phyloP scores from a whole-genome alignment of 192 early-diverging fungal genomes.

The Paraglomus brasilianum region DNA sequence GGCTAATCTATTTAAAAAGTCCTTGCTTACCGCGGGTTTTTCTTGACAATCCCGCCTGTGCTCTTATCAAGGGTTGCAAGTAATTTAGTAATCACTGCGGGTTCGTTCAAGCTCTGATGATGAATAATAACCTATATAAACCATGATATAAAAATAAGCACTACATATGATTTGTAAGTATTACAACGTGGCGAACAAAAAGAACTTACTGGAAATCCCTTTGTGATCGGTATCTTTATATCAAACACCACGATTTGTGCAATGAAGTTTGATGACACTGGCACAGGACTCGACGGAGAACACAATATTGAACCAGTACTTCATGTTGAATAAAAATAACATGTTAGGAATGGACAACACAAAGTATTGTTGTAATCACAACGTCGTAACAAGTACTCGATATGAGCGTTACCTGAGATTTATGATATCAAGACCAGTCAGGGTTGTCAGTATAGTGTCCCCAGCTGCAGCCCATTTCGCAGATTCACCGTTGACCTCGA shows the following conservation, averaged over 20 bases:
- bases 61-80: constrained; percentile 73
- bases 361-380: not conserved
- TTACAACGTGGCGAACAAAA: not conserved
- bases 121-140: constrained; percentile 71
- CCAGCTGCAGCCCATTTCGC: constrained; percentile 91
- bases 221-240: constrained; percentile 85
- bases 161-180: not conserved
- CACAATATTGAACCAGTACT: constrained; percentile 87
- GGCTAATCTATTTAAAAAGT: not conserved
- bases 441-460: constrained; percentile 79
- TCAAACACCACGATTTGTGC: constrained; percentile 96
- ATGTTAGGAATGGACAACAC: constrained; percentile 2
- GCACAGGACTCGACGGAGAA: constrained; percentile 63
- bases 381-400: constrained; percentile 1
- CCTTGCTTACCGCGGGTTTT: constrained; percentile 64
- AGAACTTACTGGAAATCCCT: constrained; percentile 77
- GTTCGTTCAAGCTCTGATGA: constrained; percentile 79
- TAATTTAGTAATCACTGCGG: constrained; percentile 74
- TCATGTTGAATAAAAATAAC: constrained; percentile 10
- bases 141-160: constrained; percentile 4
- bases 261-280: constrained; percentile 71
- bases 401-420: constrained; percentile 56
- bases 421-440: constrained; percentile 70
- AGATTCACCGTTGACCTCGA: constrained; percentile 70
- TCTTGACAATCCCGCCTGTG: constrained; percentile 82